phyloP scores from a whole-genome alignment of 2,329 filamentous ascomycete species.

The Aspergillus quadricinctus region DNA sequence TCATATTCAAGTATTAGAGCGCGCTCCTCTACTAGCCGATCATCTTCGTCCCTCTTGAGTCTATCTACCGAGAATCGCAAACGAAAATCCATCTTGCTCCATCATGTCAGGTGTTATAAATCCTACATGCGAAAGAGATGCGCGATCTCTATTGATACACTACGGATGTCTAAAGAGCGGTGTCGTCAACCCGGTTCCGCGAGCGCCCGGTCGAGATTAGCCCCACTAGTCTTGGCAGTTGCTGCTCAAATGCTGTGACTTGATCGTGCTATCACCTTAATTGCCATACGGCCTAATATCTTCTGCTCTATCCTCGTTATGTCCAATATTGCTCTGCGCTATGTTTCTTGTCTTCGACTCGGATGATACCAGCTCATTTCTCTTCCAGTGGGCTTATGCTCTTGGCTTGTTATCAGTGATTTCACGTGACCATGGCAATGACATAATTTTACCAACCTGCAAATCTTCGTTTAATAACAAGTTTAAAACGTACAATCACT shows the following conservation, averaged over 20 bases:
- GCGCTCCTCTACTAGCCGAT: constrained; percentile 1
- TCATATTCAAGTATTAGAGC: constrained; percentile 80
- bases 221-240: constrained; percentile 21
- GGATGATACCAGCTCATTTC: constrained; percentile 39
- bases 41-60: constrained; percentile 3
- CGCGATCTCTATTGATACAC: neutral
- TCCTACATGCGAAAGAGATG: constrained; percentile 1
- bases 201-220: constrained; percentile 25
- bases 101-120: constrained; percentile 4
- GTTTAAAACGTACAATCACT: neutral
- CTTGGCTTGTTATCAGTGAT: constrained; percentile 20
- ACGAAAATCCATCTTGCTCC: constrained; percentile 1
- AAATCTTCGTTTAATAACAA: neutral
- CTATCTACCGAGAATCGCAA: neutral
- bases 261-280: constrained; percentile 6
- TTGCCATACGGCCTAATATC: constrained; percentile 9
- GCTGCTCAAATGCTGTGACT: constrained; percentile 8
- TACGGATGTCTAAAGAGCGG: constrained; percentile 6
- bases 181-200: constrained; percentile 25
- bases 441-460: constrained; percentile 17
- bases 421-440: constrained; percentile 30
- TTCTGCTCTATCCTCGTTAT: constrained; percentile 12
- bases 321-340: constrained; percentile 13
- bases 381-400: constrained; percentile 27
- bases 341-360: constrained; percentile 20